Base-by-base conservation (phyloP, 2,329 filamentous ascomycete genomes). In the Fusarium napiforme region DNA sequence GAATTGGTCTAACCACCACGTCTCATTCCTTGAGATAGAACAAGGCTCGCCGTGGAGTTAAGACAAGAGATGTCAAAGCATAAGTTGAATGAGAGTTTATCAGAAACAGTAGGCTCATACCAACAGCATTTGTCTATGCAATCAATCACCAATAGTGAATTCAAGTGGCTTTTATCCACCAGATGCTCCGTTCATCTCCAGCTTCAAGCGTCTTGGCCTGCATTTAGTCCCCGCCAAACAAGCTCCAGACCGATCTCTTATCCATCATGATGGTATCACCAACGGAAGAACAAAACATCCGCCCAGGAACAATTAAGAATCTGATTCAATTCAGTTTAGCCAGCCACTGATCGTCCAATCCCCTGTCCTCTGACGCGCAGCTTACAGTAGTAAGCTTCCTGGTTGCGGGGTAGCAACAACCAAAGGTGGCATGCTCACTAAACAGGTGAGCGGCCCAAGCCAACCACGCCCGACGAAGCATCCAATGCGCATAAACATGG, bases 401-500 rank as follows among this genome's bases (percentile, higher is more conserved):
- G 69, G 76, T 78, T 78, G 76, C 76, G 75, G 76, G 76, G 76
- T 78, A 78, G 75, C 71, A 64, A 61, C 71, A 55, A 45, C 42
- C 28, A 26, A 49, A 66, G 62, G 69, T 71, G 75, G 62, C 64
- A 67, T 67, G 62, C 55, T 58, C 18, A 23, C 46, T 23, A 53
- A 42, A 56, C 58, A 61, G 64, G 47, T 68, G 64, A 47, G 56
- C 37, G 47, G 49, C 43, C 42, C 49, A 68, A 68, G 64, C 65
- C 65, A 68, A 68, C 65, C 65, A 68, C 42, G 50, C 65, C 30
- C 47, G 19, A 71, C 66, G 57, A 73, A 66, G 69, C 69, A 74
- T 68, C 56, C 58, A 58, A 76, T 74, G 61, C 58, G 75, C 73
- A 75, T 73, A 72, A 77, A 72, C 73, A 78, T 75, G 58, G 69